phyloP scores from a whole-genome alignment of 176 grass and related monocot species.

The Hyparrhenia diplandra region DNA sequence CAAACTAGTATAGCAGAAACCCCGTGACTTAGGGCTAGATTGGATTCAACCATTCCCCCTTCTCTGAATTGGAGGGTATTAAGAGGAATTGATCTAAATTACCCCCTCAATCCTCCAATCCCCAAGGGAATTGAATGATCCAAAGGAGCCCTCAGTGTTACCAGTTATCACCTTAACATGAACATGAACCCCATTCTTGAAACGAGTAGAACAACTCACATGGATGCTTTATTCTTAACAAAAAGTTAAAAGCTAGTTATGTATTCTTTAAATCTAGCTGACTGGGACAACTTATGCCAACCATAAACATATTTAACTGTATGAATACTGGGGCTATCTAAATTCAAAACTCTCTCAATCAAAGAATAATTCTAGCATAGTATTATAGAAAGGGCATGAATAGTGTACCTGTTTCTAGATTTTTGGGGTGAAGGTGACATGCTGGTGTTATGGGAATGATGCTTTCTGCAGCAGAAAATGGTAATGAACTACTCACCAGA shows the following conservation, averaged over 20 bases:
- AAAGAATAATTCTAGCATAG: slow-evolving; percentile 4
- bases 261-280: background rate
- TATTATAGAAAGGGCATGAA: background rate
- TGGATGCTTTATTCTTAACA: slow-evolving; percentile 3
- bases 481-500: slow-evolving; percentile 9
- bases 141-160: slow-evolving; percentile 4
- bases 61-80: too few species aligned
- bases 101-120: too few species aligned
- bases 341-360: slow-evolving; percentile 15
- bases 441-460: slow-evolving; percentile 46
- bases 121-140: too few species aligned
- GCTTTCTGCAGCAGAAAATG: slow-evolving; percentile 46
- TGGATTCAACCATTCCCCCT: too few species aligned
- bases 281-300: background rate
- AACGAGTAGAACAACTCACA: background rate
- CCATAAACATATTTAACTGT: background rate
- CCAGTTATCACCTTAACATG: background rate
- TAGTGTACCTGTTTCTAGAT: slow-evolving; percentile 61
- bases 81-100: too few species aligned
- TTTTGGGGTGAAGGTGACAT: slow-evolving; percentile 64
- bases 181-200: background rate
- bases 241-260: slow-evolving; percentile 12
- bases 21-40: too few species aligned
- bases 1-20: slow-evolving; percentile 5
- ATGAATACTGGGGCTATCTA: background rate